Conservation (phyloP, 306 rosid genomes). For the Cucurbita moschata region DNA sequence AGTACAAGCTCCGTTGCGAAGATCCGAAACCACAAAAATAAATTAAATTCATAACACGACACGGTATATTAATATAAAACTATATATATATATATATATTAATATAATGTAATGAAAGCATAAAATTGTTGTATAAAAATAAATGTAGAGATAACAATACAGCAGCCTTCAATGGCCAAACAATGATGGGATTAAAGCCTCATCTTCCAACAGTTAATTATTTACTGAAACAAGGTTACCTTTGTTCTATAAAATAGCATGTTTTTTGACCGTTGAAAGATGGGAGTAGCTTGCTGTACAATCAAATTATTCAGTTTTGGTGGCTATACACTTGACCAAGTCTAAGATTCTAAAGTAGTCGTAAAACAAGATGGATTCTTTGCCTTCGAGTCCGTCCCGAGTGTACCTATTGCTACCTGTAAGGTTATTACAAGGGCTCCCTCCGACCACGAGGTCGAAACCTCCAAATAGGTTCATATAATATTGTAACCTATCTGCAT, state of each 20-base stretch:
- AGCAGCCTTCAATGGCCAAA: background rate
- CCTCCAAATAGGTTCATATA: conserved; percentile 47
- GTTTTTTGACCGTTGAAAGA: background rate
- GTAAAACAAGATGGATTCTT: conserved; percentile 62
- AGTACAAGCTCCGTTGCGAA: too few species aligned
- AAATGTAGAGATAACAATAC: background rate
- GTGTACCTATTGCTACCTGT: conserved; percentile 83
- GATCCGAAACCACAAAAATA: background rate
- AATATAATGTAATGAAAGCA: too few species aligned
- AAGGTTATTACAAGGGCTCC: conserved; percentile 89
- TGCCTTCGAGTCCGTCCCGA: conserved; percentile 79
- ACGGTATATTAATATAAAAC: too few species aligned
- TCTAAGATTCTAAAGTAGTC: conserved; percentile 68
- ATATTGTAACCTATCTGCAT: conserved; percentile 37
- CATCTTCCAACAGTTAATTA: conserved; percentile 5
- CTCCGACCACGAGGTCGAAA: conserved; percentile 84
- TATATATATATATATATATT: too few species aligned
- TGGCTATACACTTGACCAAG: conserved; percentile 39
- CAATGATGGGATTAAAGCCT: background rate
- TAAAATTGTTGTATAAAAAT: too few species aligned
- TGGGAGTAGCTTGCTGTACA: background rate
- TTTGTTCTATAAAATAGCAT: background rate
- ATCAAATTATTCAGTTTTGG: conserved; percentile 14
- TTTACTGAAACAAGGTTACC: background rate
- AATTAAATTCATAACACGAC: background rate